Percentiles rank a stretch among this genome's conserved stretches.
Conservation (phyloP, 495 filamentous ascomycete species). For the Talaromyces wortmannii region DNA sequence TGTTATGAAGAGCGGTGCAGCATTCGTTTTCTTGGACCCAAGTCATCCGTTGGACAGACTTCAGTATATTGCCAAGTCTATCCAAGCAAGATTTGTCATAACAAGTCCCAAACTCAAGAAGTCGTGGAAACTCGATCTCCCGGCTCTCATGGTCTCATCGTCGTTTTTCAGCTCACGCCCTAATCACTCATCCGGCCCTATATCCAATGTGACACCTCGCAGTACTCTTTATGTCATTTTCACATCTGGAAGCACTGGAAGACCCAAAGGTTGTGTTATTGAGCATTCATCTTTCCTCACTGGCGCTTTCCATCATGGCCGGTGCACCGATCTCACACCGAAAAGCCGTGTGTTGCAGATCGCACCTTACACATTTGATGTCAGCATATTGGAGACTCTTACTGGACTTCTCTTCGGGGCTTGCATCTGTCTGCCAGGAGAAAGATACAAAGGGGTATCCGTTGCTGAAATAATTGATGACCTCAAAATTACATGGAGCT, state of each 20-base stretch:
- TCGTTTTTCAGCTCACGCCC: background rate
- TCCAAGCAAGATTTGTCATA: slow-evolving; percentile 5
- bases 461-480: slow-evolving; percentile 23
- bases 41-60: slow-evolving; percentile 23
- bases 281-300: slow-evolving; percentile 40
- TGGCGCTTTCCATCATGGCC: slow-evolving; percentile 33
- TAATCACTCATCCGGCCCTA: background rate
- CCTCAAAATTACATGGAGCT: slow-evolving; percentile 17
- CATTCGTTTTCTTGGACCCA: slow-evolving; percentile 51
- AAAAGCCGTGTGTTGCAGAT: slow-evolving; percentile 9
- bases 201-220: background rate
- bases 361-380: slow-evolving; percentile 18
- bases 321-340: slow-evolving; percentile 23
- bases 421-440: slow-evolving; percentile 15
- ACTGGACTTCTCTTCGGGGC: slow-evolving; percentile 16
- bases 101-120: background rate
- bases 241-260: slow-evolving; percentile 52
- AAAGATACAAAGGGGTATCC: background rate
- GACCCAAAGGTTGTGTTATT: slow-evolving; percentile 44
- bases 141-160: background rate
- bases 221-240: slow-evolving; percentile 23
- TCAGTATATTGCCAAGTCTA: slow-evolving; percentile 51
- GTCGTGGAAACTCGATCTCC: background rate
- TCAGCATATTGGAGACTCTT: slow-evolving; percentile 13
- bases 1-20: slow-evolving; percentile 46